Percentiles rank a stretch among this genome's conserved stretches.
phyloP scores from a whole-genome alignment of 2,329 filamentous ascomycete species.

The Fonsecaea monophora region DNA sequence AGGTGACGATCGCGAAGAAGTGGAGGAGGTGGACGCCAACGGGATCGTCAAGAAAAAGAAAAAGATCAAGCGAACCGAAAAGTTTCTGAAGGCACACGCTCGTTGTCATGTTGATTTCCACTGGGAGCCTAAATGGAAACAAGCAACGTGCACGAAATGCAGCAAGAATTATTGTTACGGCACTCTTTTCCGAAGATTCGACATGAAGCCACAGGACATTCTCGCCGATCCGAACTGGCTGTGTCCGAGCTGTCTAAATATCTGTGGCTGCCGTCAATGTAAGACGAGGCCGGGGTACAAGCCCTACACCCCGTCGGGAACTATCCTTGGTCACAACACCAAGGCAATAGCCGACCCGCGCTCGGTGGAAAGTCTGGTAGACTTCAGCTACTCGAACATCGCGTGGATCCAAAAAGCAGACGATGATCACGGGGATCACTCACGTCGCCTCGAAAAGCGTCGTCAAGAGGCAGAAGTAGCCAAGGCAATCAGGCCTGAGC shows the following conservation, averaged over 20 bases:
- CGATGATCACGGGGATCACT: slow-evolving; percentile 55
- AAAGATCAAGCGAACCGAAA: slow-evolving; percentile 67
- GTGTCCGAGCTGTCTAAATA: slow-evolving; percentile 83
- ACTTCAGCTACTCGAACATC: slow-evolving; percentile 88
- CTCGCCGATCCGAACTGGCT: slow-evolving; percentile 84
- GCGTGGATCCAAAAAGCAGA: slow-evolving; percentile 73
- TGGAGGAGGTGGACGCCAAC: slow-evolving; percentile 61
- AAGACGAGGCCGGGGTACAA: slow-evolving; percentile 69
- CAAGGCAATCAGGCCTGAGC: slow-evolving; percentile 55
- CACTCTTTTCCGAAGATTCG: slow-evolving; percentile 88
- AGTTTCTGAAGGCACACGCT: slow-evolving; percentile 58
- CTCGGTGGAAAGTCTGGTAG: slow-evolving; percentile 87
- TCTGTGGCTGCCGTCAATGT: slow-evolving; percentile 87
- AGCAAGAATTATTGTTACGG: slow-evolving; percentile 86
- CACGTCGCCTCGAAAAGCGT: slow-evolving; percentile 55
- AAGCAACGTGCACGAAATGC: slow-evolving; percentile 81
- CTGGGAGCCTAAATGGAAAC: slow-evolving; percentile 81
- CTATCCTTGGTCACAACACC: slow-evolving; percentile 88
- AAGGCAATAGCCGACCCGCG: slow-evolving; percentile 86
- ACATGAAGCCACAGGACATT: slow-evolving; percentile 81
- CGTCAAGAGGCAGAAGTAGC: slow-evolving; percentile 61
- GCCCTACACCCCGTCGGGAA: slow-evolving; percentile 86
- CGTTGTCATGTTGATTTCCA: slow-evolving; percentile 84
- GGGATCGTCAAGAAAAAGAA: slow-evolving; percentile 68
- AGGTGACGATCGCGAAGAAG: slow-evolving; percentile 52